Evolutionary conservation across 139 green algal genomes (phyloP).

Genomic region (Chlamydomonas applanata): DNA sequence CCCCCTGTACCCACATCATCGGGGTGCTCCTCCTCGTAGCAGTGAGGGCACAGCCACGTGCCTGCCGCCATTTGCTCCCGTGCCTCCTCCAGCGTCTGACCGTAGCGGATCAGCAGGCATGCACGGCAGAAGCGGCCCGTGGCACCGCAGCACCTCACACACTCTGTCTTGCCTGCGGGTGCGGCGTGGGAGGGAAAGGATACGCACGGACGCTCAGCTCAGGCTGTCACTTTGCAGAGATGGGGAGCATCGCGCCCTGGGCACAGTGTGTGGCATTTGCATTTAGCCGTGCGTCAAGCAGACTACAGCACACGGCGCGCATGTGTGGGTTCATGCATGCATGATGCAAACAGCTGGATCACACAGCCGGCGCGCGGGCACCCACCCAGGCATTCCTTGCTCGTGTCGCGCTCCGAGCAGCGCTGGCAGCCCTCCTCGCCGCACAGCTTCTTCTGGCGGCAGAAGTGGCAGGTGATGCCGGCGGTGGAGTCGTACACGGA

Average conservation of each 20-base stretch:
- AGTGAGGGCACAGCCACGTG: conserved; percentile 76
- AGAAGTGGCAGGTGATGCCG: conserved; percentile 73
- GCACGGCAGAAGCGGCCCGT: conserved; percentile 65
- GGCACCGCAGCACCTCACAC: conserved; percentile 45
- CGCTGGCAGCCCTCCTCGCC: conserved; percentile 59
- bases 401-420: conserved; percentile 47
- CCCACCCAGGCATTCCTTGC: conserved; percentile 49
- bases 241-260: no score
- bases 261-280: no score
- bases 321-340: no score
- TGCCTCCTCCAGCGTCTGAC: conserved; percentile 48
- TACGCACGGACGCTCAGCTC: no score
- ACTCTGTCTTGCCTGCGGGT: conserved; percentile 67
- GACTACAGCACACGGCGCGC: no score
- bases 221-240: no score
- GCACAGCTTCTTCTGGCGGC: conserved; percentile 80
- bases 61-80: conserved; percentile 24
- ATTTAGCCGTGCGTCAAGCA: no score
- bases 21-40: conserved; percentile 70
- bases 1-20: conserved; percentile 17
- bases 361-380: no score
- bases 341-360: no score
- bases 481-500: conserved; percentile 49
- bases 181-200: no score
- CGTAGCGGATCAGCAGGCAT: conserved; percentile 68